phyloP scores from a whole-genome alignment of 257 asterid genomes.

The Scutellaria minor region DNA sequence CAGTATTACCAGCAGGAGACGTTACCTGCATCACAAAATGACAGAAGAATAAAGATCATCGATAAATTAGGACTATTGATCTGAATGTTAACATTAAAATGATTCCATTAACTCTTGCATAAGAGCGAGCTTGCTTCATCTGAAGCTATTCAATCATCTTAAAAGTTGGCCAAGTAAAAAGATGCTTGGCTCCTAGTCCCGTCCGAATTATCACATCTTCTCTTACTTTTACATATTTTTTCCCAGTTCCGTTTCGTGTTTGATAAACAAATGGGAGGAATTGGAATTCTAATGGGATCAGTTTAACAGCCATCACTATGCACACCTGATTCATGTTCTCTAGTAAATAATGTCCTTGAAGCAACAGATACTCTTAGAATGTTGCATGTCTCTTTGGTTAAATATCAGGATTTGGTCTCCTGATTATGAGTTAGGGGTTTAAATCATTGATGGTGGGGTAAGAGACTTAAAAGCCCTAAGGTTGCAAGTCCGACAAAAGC shows the following conservation, averaged over 20 bases:
- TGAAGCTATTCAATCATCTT: constrained; percentile 5
- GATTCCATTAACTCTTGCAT: constrained; percentile 9
- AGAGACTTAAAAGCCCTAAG: constrained; percentile 1
- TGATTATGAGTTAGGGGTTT: neutral
- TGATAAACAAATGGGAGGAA: neutral
- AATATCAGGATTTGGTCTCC: neutral
- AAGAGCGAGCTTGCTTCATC: neutral
- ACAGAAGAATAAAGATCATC: constrained; percentile 16
- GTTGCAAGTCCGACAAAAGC: neutral
- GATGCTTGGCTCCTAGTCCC: neutral
- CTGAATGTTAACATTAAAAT: constrained; percentile 12
- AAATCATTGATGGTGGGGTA: neutral
- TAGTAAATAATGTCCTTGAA: neutral
- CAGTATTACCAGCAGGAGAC: constrained; percentile 70
- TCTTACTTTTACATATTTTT: neutral
- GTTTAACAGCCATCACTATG: constrained; percentile 5
- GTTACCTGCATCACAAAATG: constrained; percentile 64
- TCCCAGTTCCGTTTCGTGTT: constrained; percentile 3
- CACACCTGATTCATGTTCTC: neutral
- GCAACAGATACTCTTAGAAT: neutral
- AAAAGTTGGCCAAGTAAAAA: constrained; percentile 4
- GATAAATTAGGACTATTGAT: constrained; percentile 16
- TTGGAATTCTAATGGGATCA: neutral
- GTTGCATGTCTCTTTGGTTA: neutral
- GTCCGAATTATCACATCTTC: neutral